phyloP scores from a whole-genome alignment of 305 asterid species.

The Rubia balearica region DNA sequence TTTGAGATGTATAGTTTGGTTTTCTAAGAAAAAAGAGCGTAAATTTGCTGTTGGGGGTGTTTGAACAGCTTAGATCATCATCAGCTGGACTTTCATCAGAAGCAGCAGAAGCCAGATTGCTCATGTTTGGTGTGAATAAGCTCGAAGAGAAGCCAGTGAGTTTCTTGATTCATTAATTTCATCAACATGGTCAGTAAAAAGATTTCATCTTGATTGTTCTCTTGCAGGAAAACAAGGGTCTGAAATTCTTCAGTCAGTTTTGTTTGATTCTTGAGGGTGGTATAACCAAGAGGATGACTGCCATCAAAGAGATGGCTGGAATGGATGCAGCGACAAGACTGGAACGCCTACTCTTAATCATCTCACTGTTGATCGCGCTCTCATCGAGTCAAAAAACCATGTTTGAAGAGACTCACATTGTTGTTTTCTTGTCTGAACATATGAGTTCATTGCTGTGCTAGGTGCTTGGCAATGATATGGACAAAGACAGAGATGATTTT shows the following conservation, averaged over 20 bases:
- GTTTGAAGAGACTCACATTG: no score
- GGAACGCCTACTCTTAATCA: no score
- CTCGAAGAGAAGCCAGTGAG: constrained; percentile 27
- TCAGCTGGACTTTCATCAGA: constrained; percentile 25
- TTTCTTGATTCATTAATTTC: not conserved
- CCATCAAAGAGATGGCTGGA: no score
- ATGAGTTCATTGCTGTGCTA: no score
- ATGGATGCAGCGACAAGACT: no score
- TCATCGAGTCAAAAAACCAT: no score
- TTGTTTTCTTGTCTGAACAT: no score
- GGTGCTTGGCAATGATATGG: no score
- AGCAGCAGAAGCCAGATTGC: constrained; percentile 24
- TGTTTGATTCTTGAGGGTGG: no score
- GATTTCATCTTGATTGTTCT: not conserved
- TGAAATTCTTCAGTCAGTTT: constrained; percentile 18
- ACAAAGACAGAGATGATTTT: not conserved
- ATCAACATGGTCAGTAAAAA: not conserved
- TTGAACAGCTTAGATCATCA: constrained; percentile 25
- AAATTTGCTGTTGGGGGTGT: constrained; percentile 13
- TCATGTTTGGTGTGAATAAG: constrained; percentile 23
- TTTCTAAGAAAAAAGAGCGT: not conserved
- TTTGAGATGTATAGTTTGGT: not conserved
- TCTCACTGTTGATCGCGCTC: no score
- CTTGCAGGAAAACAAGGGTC: constrained; percentile 21
- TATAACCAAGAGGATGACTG: no score